Evolutionary conservation across 2,329 filamentous ascomycete species (phyloP).

Genomic region (Plectosphaerella cucumerina): DNA sequence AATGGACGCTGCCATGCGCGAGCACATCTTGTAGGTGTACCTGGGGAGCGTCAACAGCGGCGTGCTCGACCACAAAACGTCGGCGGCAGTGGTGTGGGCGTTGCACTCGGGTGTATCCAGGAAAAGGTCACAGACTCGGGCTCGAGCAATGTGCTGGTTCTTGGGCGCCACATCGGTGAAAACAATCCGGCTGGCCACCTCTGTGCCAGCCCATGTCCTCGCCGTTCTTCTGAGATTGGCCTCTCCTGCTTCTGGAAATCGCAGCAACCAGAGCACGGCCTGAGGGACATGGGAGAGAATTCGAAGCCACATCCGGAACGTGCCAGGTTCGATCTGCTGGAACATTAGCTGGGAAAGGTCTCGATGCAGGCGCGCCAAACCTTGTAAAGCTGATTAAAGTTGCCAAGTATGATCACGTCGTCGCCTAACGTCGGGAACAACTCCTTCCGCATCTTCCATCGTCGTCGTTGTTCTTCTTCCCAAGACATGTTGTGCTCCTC

Average conservation of each 20-base stretch:
- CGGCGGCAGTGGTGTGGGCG: constrained; percentile 93
- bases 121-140: constrained; percentile 89
- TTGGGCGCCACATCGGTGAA: constrained; percentile 98
- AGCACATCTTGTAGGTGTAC: constrained; percentile 98
- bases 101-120: constrained; percentile 98
- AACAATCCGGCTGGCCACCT: constrained; percentile 80
- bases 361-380: constrained; percentile 38
- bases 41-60: constrained; percentile 85
- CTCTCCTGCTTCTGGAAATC: constrained; percentile 92
- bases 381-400: constrained; percentile 99
- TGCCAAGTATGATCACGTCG: constrained; percentile 85
- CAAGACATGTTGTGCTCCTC: constrained; percentile 66
- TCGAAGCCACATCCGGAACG: constrained; percentile 91
- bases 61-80: constrained; percentile 94
- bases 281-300: constrained; percentile 84
- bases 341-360: constrained; percentile 1
- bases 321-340: constrained; percentile 88
- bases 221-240: constrained; percentile 79
- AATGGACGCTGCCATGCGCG: constrained; percentile 94
- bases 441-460: constrained; percentile 92
- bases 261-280: constrained; percentile 89
- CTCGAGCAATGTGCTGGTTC: constrained; percentile 86
- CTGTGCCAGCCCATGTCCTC: constrained; percentile 74
- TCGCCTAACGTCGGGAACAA: constrained; percentile 81
- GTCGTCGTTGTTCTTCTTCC: constrained; percentile 74